These are phyloP conservation scores for Luvunga scandens DNA, from an alignment of 345 rosid species.

Conservation along the genomic window DNA sequence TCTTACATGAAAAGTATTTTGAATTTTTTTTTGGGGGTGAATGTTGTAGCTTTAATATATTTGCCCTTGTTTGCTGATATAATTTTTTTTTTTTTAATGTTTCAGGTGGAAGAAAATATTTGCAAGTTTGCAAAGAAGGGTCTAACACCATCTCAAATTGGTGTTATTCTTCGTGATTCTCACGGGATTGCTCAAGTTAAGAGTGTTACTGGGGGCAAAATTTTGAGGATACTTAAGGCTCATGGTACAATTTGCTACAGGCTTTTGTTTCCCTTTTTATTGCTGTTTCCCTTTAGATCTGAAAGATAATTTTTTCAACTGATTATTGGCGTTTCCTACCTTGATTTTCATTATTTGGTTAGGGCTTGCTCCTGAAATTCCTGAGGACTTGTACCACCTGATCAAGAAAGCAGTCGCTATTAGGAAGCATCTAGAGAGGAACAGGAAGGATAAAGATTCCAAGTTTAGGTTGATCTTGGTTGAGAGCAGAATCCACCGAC, in stretches of 20 bases:
- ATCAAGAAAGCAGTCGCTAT: slow-evolving; percentile 95
- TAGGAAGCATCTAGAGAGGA: slow-evolving; percentile 94
- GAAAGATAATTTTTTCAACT: background rate
- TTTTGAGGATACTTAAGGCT: slow-evolving; percentile 59
- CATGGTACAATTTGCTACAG: slow-evolving; percentile 28
- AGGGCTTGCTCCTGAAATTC: slow-evolving; percentile 93
- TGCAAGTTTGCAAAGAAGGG: slow-evolving; percentile 83
- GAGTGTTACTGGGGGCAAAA: slow-evolving; percentile 68
- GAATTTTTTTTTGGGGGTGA: too few species aligned
- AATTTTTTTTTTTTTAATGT: background rate
- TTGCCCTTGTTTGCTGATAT: background rate
- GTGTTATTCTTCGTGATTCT: slow-evolving; percentile 71
- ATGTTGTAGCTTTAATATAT: background rate
- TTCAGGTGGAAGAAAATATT: slow-evolving; percentile 57
- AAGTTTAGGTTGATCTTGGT: slow-evolving; percentile 87
- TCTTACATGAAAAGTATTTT: background rate
- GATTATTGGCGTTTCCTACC: background rate
- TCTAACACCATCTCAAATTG: slow-evolving; percentile 70
- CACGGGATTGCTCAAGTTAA: slow-evolving; percentile 69
- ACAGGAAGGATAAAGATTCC: slow-evolving; percentile 94
- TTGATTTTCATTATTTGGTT: background rate
- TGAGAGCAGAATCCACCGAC: slow-evolving; percentile 91
- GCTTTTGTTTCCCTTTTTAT: background rate
- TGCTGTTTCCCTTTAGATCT: background rate
- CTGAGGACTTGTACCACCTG: slow-evolving; percentile 85